Evolutionary conservation across 1,284 basidiomycete genomes (phyloP).

Genomic region (Grifola frondosa): DNA sequence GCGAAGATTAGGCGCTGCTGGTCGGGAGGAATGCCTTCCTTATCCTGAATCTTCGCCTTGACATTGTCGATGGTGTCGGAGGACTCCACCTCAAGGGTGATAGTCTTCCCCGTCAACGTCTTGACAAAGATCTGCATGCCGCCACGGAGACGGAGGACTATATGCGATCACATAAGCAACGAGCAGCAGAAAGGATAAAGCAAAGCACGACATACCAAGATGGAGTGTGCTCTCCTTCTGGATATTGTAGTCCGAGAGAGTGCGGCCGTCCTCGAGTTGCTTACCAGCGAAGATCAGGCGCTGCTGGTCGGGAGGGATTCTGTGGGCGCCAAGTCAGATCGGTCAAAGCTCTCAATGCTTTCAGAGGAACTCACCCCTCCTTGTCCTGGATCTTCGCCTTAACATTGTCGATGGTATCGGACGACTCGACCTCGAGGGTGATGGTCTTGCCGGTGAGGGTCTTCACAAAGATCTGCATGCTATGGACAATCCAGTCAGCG

Average conservation of each 20-base stretch:
- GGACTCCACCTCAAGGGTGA: slow-evolving; percentile 15
- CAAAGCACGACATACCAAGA: slow-evolving; percentile 15
- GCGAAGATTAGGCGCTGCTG: slow-evolving; percentile 24
- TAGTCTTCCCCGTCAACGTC: slow-evolving; percentile 12
- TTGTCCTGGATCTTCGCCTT: slow-evolving; percentile 32
- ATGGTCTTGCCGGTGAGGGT: slow-evolving; percentile 32
- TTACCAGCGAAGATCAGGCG: slow-evolving; percentile 31
- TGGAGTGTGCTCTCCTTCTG: slow-evolving; percentile 32
- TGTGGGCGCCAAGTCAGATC: not conserved
- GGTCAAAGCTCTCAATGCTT: not conserved
- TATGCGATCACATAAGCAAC: not conserved
- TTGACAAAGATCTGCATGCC: slow-evolving; percentile 13
- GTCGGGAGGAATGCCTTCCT: slow-evolving; percentile 13
- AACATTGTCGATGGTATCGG: slow-evolving; percentile 29
- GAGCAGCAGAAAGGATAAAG: not conserved
- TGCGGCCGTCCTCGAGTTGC: slow-evolving; percentile 29
- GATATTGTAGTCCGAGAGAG: slow-evolving; percentile 31
- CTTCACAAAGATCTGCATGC: slow-evolving; percentile 35
- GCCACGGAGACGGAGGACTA: slow-evolving; percentile 10
- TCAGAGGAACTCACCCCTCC: slow-evolving; percentile 22
- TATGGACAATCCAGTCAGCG: slow-evolving; percentile 1
- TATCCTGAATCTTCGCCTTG: slow-evolving; percentile 14
- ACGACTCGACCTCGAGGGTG: slow-evolving; percentile 31
- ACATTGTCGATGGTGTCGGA: slow-evolving; percentile 13
- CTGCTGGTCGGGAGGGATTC: slow-evolving; percentile 29